Percentiles rank a stretch among this genome's conserved stretches.
These are phyloP conservation scores for Aspergillus novoparasiticus DNA, from an alignment of 2,329 filamentous ascomycete species.

Conservation along the genomic window DNA sequence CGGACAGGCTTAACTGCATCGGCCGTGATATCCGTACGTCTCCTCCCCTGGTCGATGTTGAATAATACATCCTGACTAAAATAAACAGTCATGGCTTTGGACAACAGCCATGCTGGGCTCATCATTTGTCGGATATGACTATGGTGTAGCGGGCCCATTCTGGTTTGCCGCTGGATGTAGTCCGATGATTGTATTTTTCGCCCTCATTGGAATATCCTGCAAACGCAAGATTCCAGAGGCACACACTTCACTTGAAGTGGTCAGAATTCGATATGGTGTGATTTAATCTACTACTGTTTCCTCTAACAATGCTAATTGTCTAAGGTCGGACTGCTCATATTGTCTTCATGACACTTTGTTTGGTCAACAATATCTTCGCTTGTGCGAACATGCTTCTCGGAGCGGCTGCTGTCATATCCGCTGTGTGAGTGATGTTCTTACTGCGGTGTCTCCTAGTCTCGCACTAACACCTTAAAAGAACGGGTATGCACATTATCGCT, in stretches of 20 bases:
- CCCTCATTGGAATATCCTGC: conserved; percentile 54
- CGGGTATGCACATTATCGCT: conserved; percentile 55
- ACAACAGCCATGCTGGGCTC: conserved; percentile 56
- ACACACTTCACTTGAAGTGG: conserved; percentile 57
- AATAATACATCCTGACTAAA: too few species aligned
- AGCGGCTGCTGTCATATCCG: conserved; percentile 46
- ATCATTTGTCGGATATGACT: conserved; percentile 55
- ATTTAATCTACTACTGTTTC: not conserved
- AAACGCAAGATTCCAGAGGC: conserved; percentile 58
- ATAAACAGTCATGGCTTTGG: conserved; percentile 53
- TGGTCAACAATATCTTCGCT: conserved; percentile 59
- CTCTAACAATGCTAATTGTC: not conserved
- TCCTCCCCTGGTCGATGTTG: too few species aligned
- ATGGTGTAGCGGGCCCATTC: conserved; percentile 58
- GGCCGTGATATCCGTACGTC: conserved; percentile 52
- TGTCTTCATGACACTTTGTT: conserved; percentile 55
- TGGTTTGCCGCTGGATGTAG: conserved; percentile 61
- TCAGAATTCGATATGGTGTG: conserved; percentile 54
- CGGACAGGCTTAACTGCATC: conserved; percentile 56
- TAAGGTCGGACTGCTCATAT: conserved; percentile 48
- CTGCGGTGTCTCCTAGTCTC: not conserved
- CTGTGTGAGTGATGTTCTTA: conserved; percentile 27
- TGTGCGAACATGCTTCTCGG: conserved; percentile 57
- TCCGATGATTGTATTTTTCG: conserved; percentile 60
- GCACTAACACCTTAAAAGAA: conserved; percentile 29